These are phyloP conservation scores for Coniochaeta prunicola DNA, from an alignment of 2,329 filamentous ascomycete species.

Conservation along the genomic window DNA sequence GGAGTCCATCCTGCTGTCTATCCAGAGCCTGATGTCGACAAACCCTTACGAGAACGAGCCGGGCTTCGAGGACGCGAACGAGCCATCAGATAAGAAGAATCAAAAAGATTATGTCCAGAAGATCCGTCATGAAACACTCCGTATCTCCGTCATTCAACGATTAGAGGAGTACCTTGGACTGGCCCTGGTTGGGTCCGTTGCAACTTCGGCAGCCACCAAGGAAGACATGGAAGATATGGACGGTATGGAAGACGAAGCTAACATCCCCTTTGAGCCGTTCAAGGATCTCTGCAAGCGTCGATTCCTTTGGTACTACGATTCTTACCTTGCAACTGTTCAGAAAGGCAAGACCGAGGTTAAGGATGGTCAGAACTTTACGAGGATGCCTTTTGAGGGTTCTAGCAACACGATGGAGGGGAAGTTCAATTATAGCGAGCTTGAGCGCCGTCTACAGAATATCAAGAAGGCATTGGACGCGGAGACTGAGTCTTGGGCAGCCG, in stretches of 20 bases:
- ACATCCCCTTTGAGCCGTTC: constrained; percentile 71
- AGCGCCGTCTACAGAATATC: constrained; percentile 60
- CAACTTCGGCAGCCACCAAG: constrained; percentile 21
- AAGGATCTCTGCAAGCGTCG: constrained; percentile 83
- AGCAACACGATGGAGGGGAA: constrained; percentile 79
- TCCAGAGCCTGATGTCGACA: constrained; percentile 89
- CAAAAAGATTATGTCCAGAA: constrained; percentile 74
- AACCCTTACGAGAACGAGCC: constrained; percentile 97
- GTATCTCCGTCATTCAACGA: constrained; percentile 78
- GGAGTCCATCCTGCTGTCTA: constrained; percentile 89
- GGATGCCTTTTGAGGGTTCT: constrained; percentile 78
- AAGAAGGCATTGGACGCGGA: constrained; percentile 67
- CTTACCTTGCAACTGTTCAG: constrained; percentile 67
- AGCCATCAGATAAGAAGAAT: constrained; percentile 60
- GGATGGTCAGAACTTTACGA: constrained; percentile 58
- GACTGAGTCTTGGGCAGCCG: constrained; percentile 59
- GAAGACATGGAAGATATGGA: constrained; percentile 40
- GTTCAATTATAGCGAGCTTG: constrained; percentile 74
- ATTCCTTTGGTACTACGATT: constrained; percentile 94
- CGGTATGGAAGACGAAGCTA: constrained; percentile 39
- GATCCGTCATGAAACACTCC: constrained; percentile 84
- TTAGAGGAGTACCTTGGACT: constrained; percentile 74
- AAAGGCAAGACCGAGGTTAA: constrained; percentile 57
- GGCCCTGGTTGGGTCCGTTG: constrained; percentile 38
- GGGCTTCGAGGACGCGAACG: constrained; percentile 74